phyloP scores from a whole-genome alignment of 1,139 yeast genomes.

The Yamadazyma dushanensis region DNA sequence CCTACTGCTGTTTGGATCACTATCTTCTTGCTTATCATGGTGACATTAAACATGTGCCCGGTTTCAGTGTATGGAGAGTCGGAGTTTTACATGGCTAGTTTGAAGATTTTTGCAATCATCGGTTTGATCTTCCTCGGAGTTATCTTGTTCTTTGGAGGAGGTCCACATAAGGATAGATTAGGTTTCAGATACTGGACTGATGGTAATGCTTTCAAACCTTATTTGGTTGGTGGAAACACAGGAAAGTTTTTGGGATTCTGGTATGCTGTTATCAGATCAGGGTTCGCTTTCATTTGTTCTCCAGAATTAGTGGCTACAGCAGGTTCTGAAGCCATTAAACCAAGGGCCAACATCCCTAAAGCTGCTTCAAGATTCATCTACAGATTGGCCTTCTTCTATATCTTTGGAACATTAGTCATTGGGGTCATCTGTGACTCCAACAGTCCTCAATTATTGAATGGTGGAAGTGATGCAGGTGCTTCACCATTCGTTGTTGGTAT shows the following conservation, averaged over 20 bases:
- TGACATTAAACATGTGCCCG: slow-evolving; percentile 40
- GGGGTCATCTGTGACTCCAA: slow-evolving; percentile 45
- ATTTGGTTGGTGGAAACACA: slow-evolving; percentile 52
- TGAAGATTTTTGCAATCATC: slow-evolving; percentile 43
- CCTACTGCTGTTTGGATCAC: slow-evolving; percentile 57
- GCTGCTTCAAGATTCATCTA: slow-evolving; percentile 49
- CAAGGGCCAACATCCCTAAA: slow-evolving; percentile 45
- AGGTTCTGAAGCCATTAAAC: slow-evolving; percentile 45
- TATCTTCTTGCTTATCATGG: slow-evolving; percentile 41
- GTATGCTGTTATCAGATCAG: slow-evolving; percentile 43
- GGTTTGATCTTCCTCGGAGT: slow-evolving; percentile 43
- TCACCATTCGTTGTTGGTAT: slow-evolving; percentile 52
- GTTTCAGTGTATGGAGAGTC: slow-evolving; percentile 62
- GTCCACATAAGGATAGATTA: slow-evolving; percentile 58
- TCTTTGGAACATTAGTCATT: slow-evolving; percentile 45
- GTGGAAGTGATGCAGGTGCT: slow-evolving; percentile 43
- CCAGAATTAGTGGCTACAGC: slow-evolving; percentile 42
- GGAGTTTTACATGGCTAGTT: slow-evolving; percentile 65
- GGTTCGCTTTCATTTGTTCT: slow-evolving; percentile 41
- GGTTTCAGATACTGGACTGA: slow-evolving; percentile 67
- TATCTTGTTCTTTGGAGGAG: slow-evolving; percentile 50
- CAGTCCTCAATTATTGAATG: slow-evolving; percentile 33
- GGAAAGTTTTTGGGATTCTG: slow-evolving; percentile 50
- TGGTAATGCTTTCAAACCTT: slow-evolving; percentile 54
- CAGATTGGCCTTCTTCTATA: slow-evolving; percentile 49